Base-by-base conservation (phyloP, 192 early-diverging fungal species). In the Coemansia brasiliensis region DNA sequence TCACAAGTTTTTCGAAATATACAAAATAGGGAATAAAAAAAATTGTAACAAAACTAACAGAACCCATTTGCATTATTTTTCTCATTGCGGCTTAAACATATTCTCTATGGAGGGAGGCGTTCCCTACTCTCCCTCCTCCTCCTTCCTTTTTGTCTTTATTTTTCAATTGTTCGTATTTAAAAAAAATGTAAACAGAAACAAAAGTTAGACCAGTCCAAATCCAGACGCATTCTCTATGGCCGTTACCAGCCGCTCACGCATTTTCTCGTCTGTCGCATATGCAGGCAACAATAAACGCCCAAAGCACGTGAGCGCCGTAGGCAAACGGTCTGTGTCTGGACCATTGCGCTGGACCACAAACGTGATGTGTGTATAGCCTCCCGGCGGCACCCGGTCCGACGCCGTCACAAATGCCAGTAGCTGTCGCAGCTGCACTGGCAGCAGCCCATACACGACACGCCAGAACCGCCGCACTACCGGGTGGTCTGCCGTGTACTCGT, bases 341-440 rank as follows among this genome's bases (percentile, higher is more conserved):
- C 95, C 95, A 59, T 98, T 95, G n/a, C 94, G 74, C 67, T 98
- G 95, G 12, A 98, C 84, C 32, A 94, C 91, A 90, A 98, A 98
- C 18, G 87, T 85, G 24, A 98, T 68, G 21, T 83, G 78, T 21
- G 83, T 80, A 37, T 92, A 82, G 1, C 95, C 94, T 41, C 87
- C 86, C 35, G 95, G 65, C 7, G 95, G 95, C 4, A 95, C 76
- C n/a, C 91, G 85, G 59, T 95, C 92, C 25, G 85, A 87, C 3
- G 94, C 92, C 5, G 94, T 98, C 3, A 98, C 95, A 83, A 98
- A 98, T 1, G 83, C 69, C 37, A 98, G 71, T 29, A 98, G 77
- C 37, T 87, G 63, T 39, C 85, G 82, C 59, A 92, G 89, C 35
- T 88, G 87, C 24, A 79, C 79, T 7, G 83, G 61, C 1, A 77